Base-by-base conservation (phyloP, 169 alveolate species). In the Sarcocystis neurona region DNA sequence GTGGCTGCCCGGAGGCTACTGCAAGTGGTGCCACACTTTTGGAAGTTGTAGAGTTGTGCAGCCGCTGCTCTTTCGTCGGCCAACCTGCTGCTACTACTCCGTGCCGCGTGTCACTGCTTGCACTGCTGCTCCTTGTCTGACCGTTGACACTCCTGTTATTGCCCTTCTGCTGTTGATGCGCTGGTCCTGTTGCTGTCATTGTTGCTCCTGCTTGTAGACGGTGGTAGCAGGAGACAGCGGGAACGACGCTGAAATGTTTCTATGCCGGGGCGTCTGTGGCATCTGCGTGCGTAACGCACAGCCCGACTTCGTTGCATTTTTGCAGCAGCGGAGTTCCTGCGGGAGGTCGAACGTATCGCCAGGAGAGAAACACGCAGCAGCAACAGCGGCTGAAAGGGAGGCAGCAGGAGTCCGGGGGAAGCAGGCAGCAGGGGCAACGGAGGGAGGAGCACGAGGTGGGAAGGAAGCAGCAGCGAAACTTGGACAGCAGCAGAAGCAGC, bases 211-310 rank as follows among this genome's bases (percentile, higher is more conserved):
- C 72, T 8, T 77, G 68, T 44, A 84, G 82, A 85, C 89, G 48
- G 46, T 92, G 56, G 93, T 92, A 27, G 90, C 92, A 3, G 94
- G 94, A 50, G 94, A 92, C 79, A 85, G 92, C 30, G 94, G 94
- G 46, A 92, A 92, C 80, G 94, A 92, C 87, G 84, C 90, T 56
- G 91, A 87, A 43, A 92, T 92, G 94, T 92, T 92, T 46, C 34
- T 85, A 34, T 53, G 85, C 44, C 90, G 79, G 44, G 43, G 39
- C 23, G 41, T 82, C 23, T 60, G 48, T 39, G 91, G 89, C 82
- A 72, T 93, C 77, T 92, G 94, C 86, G 94, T 92, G 43, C 80
- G 78, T 32, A 92, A 92, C 60, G 93, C 94, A 2, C 94, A 92
- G 32, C 91, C 86, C 66, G 94, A 88, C 20, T 89, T 92, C 20